phyloP scores from a whole-genome alignment of 305 asterid species.

The Plantago rigida region DNA sequence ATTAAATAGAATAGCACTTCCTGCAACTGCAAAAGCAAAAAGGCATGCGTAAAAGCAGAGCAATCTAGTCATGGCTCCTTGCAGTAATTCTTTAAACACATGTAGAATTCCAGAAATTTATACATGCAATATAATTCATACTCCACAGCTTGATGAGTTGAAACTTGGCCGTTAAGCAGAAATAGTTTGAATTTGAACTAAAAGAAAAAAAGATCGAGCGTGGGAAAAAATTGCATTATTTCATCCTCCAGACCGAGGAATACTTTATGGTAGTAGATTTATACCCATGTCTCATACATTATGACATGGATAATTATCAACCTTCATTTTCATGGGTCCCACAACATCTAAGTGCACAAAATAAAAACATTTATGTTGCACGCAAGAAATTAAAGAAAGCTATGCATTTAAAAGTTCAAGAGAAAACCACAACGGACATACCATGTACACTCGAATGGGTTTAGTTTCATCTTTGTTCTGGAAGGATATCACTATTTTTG shows the following conservation, averaged over 20 bases:
- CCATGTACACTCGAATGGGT: slow-evolving; percentile 59
- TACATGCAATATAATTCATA: too few relatives aligned
- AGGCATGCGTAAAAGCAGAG: background rate
- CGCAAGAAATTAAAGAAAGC: slow-evolving; percentile 8
- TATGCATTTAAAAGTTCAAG: slow-evolving; percentile 13
- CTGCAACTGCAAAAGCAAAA: background rate
- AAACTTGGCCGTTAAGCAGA: too few relatives aligned
- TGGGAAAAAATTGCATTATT: background rate
- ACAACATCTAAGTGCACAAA: slow-evolving; percentile 3
- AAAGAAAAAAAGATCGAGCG: too few relatives aligned
- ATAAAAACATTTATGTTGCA: slow-evolving; percentile 4
- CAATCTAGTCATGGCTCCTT: background rate
- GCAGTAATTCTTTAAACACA: background rate
- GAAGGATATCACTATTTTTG: slow-evolving; percentile 57
- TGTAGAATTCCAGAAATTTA: too few relatives aligned
- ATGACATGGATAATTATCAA: background rate
- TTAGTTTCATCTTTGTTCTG: slow-evolving; percentile 59
- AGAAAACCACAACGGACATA: slow-evolving; percentile 26
- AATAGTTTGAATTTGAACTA: too few relatives aligned
- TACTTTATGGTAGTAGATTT: background rate
- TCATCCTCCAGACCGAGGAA: background rate
- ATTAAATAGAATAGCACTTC: background rate
- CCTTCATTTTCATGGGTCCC: background rate
- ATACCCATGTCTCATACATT: background rate
- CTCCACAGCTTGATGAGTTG: too few relatives aligned